phyloP scores from a whole-genome alignment of 1,284 basidiomycete species.

The Pseudozyma pruni region DNA sequence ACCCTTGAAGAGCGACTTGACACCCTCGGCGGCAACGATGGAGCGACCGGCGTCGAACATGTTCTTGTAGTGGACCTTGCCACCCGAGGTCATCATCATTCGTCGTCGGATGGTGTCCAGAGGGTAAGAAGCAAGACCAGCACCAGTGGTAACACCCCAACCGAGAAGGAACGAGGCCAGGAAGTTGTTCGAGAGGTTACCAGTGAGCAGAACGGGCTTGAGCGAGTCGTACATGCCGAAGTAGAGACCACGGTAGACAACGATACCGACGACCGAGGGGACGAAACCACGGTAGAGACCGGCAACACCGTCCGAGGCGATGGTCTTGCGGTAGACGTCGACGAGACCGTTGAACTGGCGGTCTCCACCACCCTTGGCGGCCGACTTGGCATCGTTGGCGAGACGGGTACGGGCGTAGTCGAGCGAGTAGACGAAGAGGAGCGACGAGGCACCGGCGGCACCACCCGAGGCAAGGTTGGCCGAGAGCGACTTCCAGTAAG shows the following conservation, averaged over 20 bases:
- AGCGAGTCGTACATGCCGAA: conserved; percentile 69
- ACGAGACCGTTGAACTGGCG: conserved; percentile 69
- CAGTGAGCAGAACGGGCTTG: conserved; percentile 67
- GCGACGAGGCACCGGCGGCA: conserved; percentile 68
- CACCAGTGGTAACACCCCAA: conserved; percentile 68
- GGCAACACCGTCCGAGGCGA: conserved; percentile 66
- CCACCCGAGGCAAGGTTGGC: conserved; percentile 68
- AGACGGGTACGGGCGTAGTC: conserved; percentile 69
- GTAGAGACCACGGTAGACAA: conserved; percentile 69
- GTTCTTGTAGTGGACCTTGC: conserved; percentile 67
- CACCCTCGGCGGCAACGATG: conserved; percentile 84
- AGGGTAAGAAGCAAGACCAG: conserved; percentile 68
- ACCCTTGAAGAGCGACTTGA: conserved; percentile 76
- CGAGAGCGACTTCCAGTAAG: conserved; percentile 66
- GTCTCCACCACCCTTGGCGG: conserved; percentile 67
- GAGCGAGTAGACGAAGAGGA: conserved; percentile 68
- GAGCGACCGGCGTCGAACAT: conserved; percentile 78
- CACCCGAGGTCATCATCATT: conserved; percentile 69
- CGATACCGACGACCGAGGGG: conserved; percentile 68
- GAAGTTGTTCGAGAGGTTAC: conserved; percentile 66
- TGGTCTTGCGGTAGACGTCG: conserved; percentile 68
- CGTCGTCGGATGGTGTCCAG: conserved; percentile 68
- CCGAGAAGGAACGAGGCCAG: conserved; percentile 67
- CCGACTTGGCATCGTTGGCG: conserved; percentile 68
- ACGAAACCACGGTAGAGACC: conserved; percentile 69